Evolutionary conservation across 176 grass and related monocot genomes (phyloP), one percentile per base, ranked within the genome.

Genomic region (Rhynchospora tenuis): DNA sequence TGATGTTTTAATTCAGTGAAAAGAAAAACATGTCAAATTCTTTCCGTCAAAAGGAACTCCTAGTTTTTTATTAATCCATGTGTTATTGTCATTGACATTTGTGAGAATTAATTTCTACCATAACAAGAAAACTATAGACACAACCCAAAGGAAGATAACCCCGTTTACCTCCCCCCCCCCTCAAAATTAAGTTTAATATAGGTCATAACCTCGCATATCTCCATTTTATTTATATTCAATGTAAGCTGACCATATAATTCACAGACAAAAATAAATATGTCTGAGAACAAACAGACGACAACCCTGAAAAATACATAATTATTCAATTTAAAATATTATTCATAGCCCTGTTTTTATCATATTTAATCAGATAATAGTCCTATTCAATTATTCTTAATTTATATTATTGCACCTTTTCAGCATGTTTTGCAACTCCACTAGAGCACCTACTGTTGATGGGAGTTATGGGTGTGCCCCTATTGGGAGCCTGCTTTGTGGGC

Each of bases 381-480:
- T 11, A 38, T 46, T 64, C 11, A 11, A 20, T 60, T 64, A 19
- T 31, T 4, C 57, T 38, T 9, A 9, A 12, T 9, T 13, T 59
- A 4, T 75, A 46, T 1, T 73, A 31, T 48, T 45, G 26, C 27
- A 59, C 2, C 2, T 17, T 9, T 79, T 76, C 81, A 78, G 96
- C 96, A 22, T 91, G 88, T 7, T 78, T 91, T 71, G 93, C 83
- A 12, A 98, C 96, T 42, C 96, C 96, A 64, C 65, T 93, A 59
- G 96, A 98, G 89, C 73, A 90, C 57, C 0, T 86, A 12, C 33
- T 81, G 57, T 47, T 95, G 58, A 78, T 82, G 46, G 54, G 27
- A 74, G 82, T 91, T 27, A 85, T 90, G 89, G 85, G 84, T 52
- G 23, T 81, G 60, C 96, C 96, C 4, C 82, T 98, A 6, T 73